Conservation (phyloP, 768 basidiomycete genomes). For the Hygrophorus pudorinus region DNA sequence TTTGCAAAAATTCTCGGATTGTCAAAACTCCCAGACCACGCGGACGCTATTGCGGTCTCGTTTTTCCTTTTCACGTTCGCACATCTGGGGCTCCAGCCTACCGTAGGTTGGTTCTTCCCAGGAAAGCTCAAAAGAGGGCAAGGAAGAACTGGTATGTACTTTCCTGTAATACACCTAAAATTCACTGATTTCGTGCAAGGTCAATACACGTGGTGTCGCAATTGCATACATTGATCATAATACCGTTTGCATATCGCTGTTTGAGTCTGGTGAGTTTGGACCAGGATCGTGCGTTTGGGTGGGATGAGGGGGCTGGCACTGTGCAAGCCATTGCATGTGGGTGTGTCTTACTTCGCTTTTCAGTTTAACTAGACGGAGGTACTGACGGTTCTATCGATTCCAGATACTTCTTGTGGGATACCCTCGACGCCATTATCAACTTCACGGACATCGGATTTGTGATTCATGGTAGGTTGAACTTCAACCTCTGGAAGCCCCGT, state of each 20-base stretch:
- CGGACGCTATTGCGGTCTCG: conserved; percentile 43
- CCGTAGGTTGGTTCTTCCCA: conserved; percentile 39
- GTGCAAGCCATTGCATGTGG: conserved; percentile 63
- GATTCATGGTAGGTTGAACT: conserved; percentile 45
- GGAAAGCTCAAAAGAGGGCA: conserved; percentile 31
- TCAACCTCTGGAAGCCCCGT: background rate
- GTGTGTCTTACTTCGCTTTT: conserved; percentile 28
- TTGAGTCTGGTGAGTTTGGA: conserved; percentile 37
- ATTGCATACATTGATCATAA: conserved; percentile 56
- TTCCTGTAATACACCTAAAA: background rate
- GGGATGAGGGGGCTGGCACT: conserved; percentile 47
- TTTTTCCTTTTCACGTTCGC: conserved; percentile 48
- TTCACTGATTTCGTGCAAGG: conserved; percentile 22
- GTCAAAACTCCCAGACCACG: conserved; percentile 42
- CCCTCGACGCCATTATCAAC: conserved; percentile 57
- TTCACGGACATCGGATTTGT: conserved; percentile 68
- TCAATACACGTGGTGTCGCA: conserved; percentile 65
- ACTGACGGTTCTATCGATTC: background rate
- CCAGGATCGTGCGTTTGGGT: conserved; percentile 68
- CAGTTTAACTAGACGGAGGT: too few species aligned
- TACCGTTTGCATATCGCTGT: conserved; percentile 51
- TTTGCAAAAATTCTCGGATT: conserved; percentile 29
- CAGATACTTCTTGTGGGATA: conserved; percentile 83
- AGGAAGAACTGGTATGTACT: conserved; percentile 51
- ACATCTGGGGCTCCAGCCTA: conserved; percentile 50